These are phyloP conservation scores for Calocera cornea DNA, from an alignment of 768 basidiomycete species.

Conservation along the genomic window DNA sequence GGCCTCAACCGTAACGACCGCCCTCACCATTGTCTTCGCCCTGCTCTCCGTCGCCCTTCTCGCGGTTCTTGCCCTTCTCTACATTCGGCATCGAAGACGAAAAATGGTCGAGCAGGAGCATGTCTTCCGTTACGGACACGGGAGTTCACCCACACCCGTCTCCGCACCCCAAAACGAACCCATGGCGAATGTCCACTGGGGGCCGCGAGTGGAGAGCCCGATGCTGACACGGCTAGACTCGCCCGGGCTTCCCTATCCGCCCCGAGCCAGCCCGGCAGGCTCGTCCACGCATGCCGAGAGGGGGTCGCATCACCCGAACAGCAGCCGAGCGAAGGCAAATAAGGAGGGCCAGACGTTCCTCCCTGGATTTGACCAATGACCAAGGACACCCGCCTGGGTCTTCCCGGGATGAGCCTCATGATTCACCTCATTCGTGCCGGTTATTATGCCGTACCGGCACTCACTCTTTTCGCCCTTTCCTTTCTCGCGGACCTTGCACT, in stretches of 20 bases:
- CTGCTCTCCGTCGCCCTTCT: constrained; percentile 14
- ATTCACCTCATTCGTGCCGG: neutral
- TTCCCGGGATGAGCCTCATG: neutral
- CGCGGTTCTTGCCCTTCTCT: constrained; percentile 11
- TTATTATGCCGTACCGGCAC: neutral
- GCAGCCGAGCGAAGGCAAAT: neutral
- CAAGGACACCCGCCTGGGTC: neutral
- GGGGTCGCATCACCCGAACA: neutral
- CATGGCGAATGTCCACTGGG: neutral
- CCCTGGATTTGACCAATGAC: neutral
- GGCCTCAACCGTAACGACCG: neutral
- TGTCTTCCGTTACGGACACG: neutral
- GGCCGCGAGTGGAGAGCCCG: neutral
- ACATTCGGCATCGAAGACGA: constrained; percentile 7
- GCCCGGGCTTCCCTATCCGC: neutral
- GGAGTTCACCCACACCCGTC: neutral
- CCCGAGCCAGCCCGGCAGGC: neutral
- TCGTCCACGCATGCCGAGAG: neutral
- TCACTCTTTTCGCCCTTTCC: neutral
- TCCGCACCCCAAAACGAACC: neutral
- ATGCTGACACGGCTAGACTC: neutral
- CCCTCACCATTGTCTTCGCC: constrained; percentile 10
- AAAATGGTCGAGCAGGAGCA: neutral
- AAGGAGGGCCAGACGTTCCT: neutral
- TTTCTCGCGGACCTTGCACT: neutral